A percentile compares a stretch with the other conserved stretches of the same genome.
These are phyloP conservation scores for Saccharomyces hybrid DNA, from an alignment of 1,139 yeast species.

Conservation along the genomic window DNA sequence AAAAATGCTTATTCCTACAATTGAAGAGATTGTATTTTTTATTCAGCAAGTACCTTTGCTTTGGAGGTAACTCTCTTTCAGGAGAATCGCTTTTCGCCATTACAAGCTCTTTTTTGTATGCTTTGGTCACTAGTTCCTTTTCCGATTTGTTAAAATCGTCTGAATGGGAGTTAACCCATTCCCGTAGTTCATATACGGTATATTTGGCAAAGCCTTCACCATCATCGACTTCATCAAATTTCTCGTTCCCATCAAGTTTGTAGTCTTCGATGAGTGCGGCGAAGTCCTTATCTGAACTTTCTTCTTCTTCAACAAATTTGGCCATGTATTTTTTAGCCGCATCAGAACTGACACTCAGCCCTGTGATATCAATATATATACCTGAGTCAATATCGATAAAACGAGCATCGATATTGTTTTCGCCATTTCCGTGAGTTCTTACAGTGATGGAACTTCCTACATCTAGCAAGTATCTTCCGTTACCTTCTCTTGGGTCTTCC, in stretches of 20 bases:
- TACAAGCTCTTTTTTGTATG: conserved; percentile 2
- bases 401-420: conserved; percentile 74
- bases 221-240: conserved; percentile 3
- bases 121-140: conserved; percentile 6
- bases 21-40: conserved; percentile 34
- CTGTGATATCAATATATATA: conserved; percentile 63
- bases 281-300: not conserved
- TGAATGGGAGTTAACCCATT: conserved; percentile 9
- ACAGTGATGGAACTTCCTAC: conserved; percentile 41
- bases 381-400: conserved; percentile 74
- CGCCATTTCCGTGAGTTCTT: conserved; percentile 39
- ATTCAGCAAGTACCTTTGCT: conserved; percentile 23
- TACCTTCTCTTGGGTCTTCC: conserved; percentile 59
- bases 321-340: conserved; percentile 7
- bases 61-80: conserved; percentile 13
- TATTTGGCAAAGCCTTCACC: conserved; percentile 13
- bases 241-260: not conserved
- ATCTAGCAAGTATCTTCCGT: conserved; percentile 49
- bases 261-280: not conserved
- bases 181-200: conserved; percentile 7
- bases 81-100: conserved; percentile 10
- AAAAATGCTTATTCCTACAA: conserved; percentile 50
- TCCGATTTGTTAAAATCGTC: conserved; percentile 7
- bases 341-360: conserved; percentile 36
- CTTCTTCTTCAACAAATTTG: conserved; percentile 5